phyloP scores from a whole-genome alignment of 306 rosid species.

The Pachyrhizus erosus region DNA sequence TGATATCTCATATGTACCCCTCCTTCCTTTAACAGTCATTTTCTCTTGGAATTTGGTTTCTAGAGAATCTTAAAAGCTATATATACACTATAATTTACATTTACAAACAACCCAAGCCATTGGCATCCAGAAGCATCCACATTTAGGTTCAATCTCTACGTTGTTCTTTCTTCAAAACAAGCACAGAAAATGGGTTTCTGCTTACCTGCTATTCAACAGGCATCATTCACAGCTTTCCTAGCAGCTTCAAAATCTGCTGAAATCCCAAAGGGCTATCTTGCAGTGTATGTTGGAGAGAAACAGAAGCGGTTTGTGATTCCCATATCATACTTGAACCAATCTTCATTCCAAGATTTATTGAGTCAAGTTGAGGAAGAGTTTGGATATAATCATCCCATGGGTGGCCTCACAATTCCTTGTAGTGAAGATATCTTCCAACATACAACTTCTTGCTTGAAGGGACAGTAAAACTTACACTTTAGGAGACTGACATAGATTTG shows the following conservation, averaged over 20 bases:
- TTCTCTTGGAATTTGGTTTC: background rate
- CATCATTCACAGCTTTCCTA: background rate
- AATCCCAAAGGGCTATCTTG: background rate
- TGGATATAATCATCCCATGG: background rate
- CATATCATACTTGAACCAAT: background rate
- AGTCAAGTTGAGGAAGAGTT: background rate
- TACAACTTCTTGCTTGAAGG: background rate
- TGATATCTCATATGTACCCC: constrained; percentile 43
- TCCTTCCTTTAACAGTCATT: background rate
- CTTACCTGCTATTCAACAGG: background rate
- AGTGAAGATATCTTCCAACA: background rate
- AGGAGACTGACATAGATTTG: background rate
- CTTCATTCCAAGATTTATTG: background rate
- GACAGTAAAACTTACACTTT: background rate
- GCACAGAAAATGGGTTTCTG: background rate
- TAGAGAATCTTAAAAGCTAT: background rate
- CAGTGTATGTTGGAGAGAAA: background rate
- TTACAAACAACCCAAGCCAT: background rate
- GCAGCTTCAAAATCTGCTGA: background rate
- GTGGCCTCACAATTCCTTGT: too few species aligned
- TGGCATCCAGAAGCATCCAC: background rate
- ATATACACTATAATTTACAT: background rate
- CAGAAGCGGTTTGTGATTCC: background rate
- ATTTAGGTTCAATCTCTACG: background rate
- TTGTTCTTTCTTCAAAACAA: background rate